phyloP scores from a whole-genome alignment of 441 rosid genomes.

The Eruca vesicaria region DNA sequence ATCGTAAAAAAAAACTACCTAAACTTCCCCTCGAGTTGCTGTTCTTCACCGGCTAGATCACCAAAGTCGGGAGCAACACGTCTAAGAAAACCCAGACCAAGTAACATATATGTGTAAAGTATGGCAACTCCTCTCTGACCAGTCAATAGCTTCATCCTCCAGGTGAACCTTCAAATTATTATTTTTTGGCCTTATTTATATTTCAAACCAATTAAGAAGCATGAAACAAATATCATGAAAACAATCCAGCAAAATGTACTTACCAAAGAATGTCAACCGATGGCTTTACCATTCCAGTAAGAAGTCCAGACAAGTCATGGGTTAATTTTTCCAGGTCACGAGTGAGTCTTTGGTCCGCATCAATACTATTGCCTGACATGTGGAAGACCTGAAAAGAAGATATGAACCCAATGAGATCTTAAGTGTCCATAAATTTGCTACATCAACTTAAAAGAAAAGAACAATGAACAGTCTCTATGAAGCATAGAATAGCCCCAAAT shows the following conservation, averaged over 20 bases:
- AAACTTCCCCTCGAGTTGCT: conserved; percentile 96
- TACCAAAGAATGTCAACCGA: conserved; percentile 95
- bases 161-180: conserved; percentile 76
- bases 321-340: conserved; percentile 95
- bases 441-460: conserved; percentile 7
- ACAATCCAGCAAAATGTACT: conserved; percentile 33
- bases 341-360: conserved; percentile 98
- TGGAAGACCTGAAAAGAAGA: conserved; percentile 70
- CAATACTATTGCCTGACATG: conserved; percentile 87
- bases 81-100: conserved; percentile 96
- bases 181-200: conserved; percentile 8
- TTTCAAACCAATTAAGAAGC: conserved; percentile 9
- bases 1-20: conserved; percentile 49
- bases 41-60: conserved; percentile 84
- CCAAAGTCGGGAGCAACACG: conserved; percentile 95
- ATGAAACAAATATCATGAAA: neutral
- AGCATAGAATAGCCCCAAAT: conserved; percentile 10
- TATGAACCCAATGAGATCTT: conserved; percentile 18
- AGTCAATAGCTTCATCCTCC: conserved; percentile 99
- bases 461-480: conserved; percentile 3
- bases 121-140: conserved; percentile 98
- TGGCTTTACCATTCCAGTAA: conserved; percentile 99
- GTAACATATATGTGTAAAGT: conserved; percentile 92
- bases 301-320: conserved; percentile 81
- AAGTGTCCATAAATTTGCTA: neutral